Evolutionary conservation across 2,329 filamentous ascomycete species (phyloP), one percentile per base, ranked within the genome.

Genomic region (Drechslerella coelobrocha): DNA sequence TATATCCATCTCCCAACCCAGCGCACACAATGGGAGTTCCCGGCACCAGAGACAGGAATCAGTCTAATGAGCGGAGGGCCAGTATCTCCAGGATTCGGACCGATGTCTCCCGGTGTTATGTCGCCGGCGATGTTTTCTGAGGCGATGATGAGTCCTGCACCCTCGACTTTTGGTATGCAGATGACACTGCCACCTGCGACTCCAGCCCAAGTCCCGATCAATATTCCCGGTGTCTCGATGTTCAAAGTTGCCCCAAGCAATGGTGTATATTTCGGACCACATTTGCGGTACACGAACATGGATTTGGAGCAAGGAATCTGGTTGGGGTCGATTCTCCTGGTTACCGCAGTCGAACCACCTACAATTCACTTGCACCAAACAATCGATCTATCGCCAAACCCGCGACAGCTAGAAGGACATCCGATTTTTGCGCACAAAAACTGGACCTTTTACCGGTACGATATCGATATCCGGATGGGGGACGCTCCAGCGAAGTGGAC

Each of bases 1-100:
- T 99, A 99, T 77, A 99, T 99, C 68, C 94, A 99, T 78, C 84
- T 99, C 27, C 90, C 92, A 1, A 92, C 91, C 0, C 94, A 97
- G 78, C 91, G 92, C 1, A 99, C 94, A 0, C 94, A 99, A 78
- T 99, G 94, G 94, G 94, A 99, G 77, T 97, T 97, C 75, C 94
- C 94, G 26, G 97, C 73, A 2, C 57, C 61, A 7, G 75, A 76
- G 51, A 72, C 68, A 10, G 68, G 68, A 29, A 65, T 72, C 8
- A 72, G 68, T 24, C 57, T 72, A 50, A 72, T 72, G 68, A 65
- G 61, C 21, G 68, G 68, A 50, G 61, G 61, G 1, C 93, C 93
- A 0, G 81, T 97, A 62, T 97, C 93, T 17, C 68, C 68, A n/a
- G 68, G 68, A 12, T 72, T 72, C n/a, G 68, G 57, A 1, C 68